Base-by-base conservation (phyloP, 495 filamentous ascomycete species). In the Talaromyces proteolyticus region DNA sequence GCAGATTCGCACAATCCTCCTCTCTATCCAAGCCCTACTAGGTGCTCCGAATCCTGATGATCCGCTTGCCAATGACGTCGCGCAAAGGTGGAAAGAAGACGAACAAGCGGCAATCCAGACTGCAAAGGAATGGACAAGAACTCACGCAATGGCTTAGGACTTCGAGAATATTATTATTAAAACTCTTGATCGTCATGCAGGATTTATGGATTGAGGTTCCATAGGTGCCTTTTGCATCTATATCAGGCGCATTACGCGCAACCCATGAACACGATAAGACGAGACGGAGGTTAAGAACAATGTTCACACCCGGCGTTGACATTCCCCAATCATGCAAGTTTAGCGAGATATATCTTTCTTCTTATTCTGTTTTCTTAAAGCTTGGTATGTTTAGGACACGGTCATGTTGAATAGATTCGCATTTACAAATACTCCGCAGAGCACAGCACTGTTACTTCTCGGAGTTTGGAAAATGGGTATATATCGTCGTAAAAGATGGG, bases 21-120 rank as follows among this genome's bases (percentile, higher is more conserved):
- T 99, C 25, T 96, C 91, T 17, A 99, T 99, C 63, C 93, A 99
- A 69, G 93, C 93, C 14, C 76, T 99, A 29, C 81, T 99, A 14
- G 93, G 93, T 23, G 94, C 93, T 6, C 93, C 93, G 11, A 99
- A 99, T 66, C 93, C 93, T 1, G 94, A 98, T 56, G 93, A 98
- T 63, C 93, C 93, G 11, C 78, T 98, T 37, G 93, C 93, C 23
- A 93, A 95, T 57, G 93, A 96, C 57, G 93, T 98, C 22, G 93
- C 93, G n/a, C 91, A 97, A 70, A 78, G 84, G 59, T 98, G 93
- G 93, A 95, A 96, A 70, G 89, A 95, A 54, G 86, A 98, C 59
- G 88, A 96, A 71, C 81, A 79, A 39, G 88, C 87, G 18, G 93
- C 93, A 11, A 96, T 95, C 52, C 81, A 87, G 53, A 96, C 88